Conservation (phyloP, 257 asterid genomes). For the Linderniella brevidens region DNA sequence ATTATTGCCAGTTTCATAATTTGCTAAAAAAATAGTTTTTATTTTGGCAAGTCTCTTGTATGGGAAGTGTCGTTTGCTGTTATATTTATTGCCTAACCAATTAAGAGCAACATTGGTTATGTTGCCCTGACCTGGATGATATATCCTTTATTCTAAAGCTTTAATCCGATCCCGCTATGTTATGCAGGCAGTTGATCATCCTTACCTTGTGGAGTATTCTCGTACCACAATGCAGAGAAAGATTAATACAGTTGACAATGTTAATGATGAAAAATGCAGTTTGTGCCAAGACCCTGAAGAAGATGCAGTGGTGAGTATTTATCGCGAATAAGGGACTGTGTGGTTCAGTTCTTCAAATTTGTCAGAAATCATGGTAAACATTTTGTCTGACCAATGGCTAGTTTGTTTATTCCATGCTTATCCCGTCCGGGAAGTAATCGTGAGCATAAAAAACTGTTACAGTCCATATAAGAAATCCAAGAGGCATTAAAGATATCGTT, state of each 20-base stretch:
- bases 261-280: constrained; percentile 38
- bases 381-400: too few species aligned
- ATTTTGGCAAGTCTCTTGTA: too few species aligned
- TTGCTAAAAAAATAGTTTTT: too few species aligned
- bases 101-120: neutral
- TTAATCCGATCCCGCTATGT: constrained; percentile 9
- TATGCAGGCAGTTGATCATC: constrained; percentile 91
- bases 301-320: constrained; percentile 53
- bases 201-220: constrained; percentile 88
- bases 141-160: constrained; percentile 3
- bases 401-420: neutral
- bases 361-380: neutral
- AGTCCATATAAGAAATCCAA: too few species aligned
- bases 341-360: neutral
- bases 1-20: too few species aligned
- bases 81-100: neutral
- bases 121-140: constrained; percentile 3
- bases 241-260: constrained; percentile 26
- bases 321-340: neutral
- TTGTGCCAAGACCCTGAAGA: constrained; percentile 60
- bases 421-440: neutral
- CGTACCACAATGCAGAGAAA: constrained; percentile 38
- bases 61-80: too few species aligned
- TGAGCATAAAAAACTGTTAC: too few species aligned
- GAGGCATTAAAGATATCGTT: neutral